Evolutionary conservation across 2,329 filamentous ascomycete genomes (phyloP).

Genomic region (Pleochaeta shiraiana): DNA sequence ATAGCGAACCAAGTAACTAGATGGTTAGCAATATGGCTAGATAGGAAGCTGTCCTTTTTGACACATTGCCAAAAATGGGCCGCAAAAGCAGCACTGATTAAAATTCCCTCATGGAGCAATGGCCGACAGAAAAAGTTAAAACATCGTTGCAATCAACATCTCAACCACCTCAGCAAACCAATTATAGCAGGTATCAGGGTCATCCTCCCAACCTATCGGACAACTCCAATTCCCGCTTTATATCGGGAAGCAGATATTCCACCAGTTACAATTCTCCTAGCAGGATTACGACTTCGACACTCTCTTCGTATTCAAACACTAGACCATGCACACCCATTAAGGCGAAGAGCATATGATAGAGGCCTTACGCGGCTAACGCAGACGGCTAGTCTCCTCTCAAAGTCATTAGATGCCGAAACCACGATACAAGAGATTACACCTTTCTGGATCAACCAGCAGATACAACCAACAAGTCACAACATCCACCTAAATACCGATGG

Average conservation of each 20-base stretch:
- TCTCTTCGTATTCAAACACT: not conserved
- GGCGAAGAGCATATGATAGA: not conserved
- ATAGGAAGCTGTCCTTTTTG: not conserved
- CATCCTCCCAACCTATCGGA: not conserved
- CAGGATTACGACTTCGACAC: not conserved
- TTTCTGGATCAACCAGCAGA: not conserved
- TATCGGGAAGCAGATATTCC: not conserved
- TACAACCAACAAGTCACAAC: too few species aligned
- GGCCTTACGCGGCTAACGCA: not conserved
- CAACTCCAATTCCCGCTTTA: too few species aligned
- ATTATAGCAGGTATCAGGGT: not conserved
- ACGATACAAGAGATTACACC: not conserved
- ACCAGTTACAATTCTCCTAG: not conserved
- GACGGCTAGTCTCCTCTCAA: not conserved
- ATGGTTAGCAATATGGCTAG: not conserved
- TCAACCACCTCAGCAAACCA: not conserved
- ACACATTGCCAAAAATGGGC: not conserved
- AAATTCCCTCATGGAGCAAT: not conserved
- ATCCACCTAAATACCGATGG: too few species aligned
- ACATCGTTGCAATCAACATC: not conserved
- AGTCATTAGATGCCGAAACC: not conserved
- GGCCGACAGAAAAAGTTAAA: not conserved
- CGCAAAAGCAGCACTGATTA: not conserved
- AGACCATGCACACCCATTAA: not conserved
- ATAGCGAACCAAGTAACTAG: not conserved